These are phyloP conservation scores for Debaryomyces castellii DNA, from an alignment of 805 yeast genomes.

Conservation along the genomic window DNA sequence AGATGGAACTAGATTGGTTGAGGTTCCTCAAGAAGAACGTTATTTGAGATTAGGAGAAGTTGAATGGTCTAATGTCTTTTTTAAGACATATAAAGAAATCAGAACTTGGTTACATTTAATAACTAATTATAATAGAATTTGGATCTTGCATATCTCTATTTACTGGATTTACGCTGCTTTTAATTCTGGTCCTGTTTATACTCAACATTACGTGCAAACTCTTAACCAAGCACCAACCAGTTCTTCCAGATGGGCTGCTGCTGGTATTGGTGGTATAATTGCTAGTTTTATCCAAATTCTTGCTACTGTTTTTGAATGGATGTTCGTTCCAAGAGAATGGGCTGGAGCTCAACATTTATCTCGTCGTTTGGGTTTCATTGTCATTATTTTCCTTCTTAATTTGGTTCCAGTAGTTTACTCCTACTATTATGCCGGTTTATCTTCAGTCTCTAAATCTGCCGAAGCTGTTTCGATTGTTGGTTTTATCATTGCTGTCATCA, in stretches of 20 bases:
- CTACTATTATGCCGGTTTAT: conserved; percentile 74
- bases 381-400: conserved; percentile 65
- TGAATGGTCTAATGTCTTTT: conserved; percentile 87
- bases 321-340: conserved; percentile 96
- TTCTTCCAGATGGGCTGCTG: conserved; percentile 89
- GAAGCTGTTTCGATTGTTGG: conserved; percentile 79
- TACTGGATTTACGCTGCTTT: conserved; percentile 96
- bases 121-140: conserved; percentile 95
- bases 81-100: conserved; percentile 92
- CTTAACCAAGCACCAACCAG: conserved; percentile 84
- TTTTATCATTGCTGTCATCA: conserved; percentile 83
- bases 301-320: conserved; percentile 92
- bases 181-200: conserved; percentile 89
- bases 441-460: conserved; percentile 68
- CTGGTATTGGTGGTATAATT: conserved; percentile 88
- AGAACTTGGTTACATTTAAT: conserved; percentile 97
- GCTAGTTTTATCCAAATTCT: conserved; percentile 78
- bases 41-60: conserved; percentile 88
- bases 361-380: conserved; percentile 78
- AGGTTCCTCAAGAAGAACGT: conserved; percentile 87
- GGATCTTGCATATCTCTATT: conserved; percentile 87
- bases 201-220: conserved; percentile 80
- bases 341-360: conserved; percentile 97
- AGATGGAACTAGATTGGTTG: conserved; percentile 90
- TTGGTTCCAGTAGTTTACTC: conserved; percentile 85